phyloP scores from a whole-genome alignment of 306 rosid genomes.

The Phaseolus lunatus region DNA sequence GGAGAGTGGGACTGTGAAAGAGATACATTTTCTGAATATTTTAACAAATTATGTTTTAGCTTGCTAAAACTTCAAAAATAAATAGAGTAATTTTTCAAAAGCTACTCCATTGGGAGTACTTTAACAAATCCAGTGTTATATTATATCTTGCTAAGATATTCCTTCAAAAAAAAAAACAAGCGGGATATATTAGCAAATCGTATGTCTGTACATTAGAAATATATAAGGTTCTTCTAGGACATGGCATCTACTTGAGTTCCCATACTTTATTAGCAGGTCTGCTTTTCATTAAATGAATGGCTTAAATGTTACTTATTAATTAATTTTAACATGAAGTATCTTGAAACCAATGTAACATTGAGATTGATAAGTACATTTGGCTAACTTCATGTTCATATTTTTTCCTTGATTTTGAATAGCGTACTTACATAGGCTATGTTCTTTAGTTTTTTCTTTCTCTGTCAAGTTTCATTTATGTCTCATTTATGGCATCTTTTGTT shows the following conservation, averaged over 20 bases:
- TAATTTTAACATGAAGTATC: background rate
- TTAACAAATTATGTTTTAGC: background rate
- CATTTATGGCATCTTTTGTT: conserved; percentile 19
- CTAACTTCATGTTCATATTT: background rate
- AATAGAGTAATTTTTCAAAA: background rate
- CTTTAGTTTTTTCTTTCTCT: background rate
- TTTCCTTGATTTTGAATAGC: background rate
- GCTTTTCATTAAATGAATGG: background rate
- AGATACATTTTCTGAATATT: background rate
- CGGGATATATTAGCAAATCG: background rate
- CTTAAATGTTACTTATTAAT: background rate
- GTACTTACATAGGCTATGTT: background rate
- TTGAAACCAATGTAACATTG: conserved; percentile 2
- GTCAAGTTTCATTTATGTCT: conserved; percentile 21
- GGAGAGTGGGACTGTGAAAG: background rate
- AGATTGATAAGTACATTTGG: background rate
- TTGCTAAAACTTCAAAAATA: background rate
- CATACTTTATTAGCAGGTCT: background rate
- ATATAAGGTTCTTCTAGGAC: background rate
- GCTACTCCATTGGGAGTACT: background rate
- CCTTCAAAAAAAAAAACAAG: background rate
- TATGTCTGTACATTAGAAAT: background rate
- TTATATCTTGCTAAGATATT: background rate
- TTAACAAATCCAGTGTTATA: background rate
- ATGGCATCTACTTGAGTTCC: conserved; percentile 8